Evolutionary conservation across 179 eudicot genomes (phyloP).

Genomic region (Beta macrorhiza): DNA sequence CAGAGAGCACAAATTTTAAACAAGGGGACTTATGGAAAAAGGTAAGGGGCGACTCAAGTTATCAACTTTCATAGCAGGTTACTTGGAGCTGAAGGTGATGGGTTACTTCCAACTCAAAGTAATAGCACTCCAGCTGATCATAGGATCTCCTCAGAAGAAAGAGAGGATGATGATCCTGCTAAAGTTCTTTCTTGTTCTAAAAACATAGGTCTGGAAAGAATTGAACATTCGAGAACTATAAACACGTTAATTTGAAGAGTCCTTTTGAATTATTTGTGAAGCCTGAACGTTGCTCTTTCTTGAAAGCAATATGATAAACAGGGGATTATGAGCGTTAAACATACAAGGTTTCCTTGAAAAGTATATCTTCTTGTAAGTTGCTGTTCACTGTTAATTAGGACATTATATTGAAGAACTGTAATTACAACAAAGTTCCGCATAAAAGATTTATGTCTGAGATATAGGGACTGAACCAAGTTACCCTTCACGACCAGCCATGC

Average conservation of each 20-base stretch:
- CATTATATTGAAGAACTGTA: background rate
- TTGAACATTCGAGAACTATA: no score
- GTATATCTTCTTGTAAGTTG: background rate
- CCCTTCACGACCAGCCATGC: slow-evolving; percentile 99
- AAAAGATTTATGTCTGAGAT: background rate
- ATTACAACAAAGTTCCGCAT: background rate
- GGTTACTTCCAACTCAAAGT: background rate
- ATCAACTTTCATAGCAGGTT: background rate
- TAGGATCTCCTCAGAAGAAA: background rate
- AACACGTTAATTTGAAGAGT: no score
- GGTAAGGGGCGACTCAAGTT: background rate
- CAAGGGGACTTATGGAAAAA: background rate
- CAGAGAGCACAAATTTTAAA: background rate
- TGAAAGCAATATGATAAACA: background rate
- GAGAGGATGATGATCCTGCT: background rate
- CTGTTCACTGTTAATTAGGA: background rate
- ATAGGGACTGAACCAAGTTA: slow-evolving; percentile 27
- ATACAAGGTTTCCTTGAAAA: background rate
- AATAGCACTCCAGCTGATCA: background rate
- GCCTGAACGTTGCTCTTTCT: background rate
- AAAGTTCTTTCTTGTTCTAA: background rate
- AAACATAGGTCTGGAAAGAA: no score
- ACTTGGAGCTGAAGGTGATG: background rate
- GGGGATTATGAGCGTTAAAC: background rate
- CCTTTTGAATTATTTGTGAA: background rate